Evolutionary conservation across 352 stramenopile species (phyloP).

Genomic region (Pythium folliculosum): DNA sequence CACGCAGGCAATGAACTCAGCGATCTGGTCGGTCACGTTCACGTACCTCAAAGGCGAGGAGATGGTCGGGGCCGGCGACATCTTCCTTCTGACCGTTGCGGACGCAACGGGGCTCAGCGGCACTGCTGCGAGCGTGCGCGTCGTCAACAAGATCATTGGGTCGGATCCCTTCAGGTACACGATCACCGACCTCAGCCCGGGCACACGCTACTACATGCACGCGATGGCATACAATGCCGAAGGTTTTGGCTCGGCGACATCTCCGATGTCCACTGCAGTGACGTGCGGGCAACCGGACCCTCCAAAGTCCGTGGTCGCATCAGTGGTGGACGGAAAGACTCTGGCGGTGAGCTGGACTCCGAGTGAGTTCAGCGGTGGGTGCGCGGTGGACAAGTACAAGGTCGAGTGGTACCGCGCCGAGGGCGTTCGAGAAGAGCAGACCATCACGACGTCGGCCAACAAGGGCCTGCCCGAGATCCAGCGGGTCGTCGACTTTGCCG

Average conservation of each 20-base stretch:
- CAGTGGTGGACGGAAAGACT: constrained; percentile 57
- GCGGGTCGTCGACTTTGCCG: constrained; percentile 52
- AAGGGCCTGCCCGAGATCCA: constrained; percentile 75
- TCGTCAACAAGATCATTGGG: constrained; percentile 88
- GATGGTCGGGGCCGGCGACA: constrained; percentile 90
- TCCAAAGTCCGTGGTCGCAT: constrained; percentile 45
- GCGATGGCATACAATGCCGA: constrained; percentile 83
- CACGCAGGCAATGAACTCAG: constrained; percentile 50
- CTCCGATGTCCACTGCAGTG: constrained; percentile 49
- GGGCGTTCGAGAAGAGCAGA: constrained; percentile 62
- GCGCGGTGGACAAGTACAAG: constrained; percentile 66
- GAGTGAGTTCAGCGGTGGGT: constrained; percentile 35
- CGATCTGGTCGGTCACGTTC: constrained; percentile 94
- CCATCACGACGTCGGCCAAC: constrained; percentile 70
- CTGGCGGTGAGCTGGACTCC: constrained; percentile 53
- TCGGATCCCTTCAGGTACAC: constrained; percentile 86
- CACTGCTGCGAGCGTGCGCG: constrained; percentile 51
- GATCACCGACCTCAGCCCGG: constrained; percentile 55
- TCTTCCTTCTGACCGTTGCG: constrained; percentile 73
- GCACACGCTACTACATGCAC: constrained; percentile 72
- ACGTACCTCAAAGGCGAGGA: constrained; percentile 92
- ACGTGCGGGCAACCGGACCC: constrained; percentile 58
- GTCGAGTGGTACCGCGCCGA: constrained; percentile 76
- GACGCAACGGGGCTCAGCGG: constrained; percentile 58
- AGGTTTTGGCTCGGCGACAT: constrained; percentile 61